Base-by-base conservation (phyloP, 352 stramenopile genomes). In the Phytopythium aichiense region DNA sequence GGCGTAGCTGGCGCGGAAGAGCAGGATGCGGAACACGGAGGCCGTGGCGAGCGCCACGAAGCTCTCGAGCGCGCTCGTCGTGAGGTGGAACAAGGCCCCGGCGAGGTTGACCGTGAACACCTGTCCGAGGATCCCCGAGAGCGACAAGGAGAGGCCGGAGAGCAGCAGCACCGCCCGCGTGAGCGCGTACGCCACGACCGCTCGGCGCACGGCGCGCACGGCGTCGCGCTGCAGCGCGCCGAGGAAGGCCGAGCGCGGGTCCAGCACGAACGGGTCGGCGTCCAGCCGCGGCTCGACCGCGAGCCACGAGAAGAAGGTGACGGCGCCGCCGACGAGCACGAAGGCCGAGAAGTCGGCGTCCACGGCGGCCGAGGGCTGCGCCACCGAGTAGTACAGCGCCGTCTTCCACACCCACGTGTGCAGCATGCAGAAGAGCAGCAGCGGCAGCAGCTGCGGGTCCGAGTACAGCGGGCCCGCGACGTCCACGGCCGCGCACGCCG, bases 381-480 rank as follows among this genome's bases (percentile, higher is more conserved):
- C 53, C 64, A 77, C 69, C 1, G 60, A 64, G 46, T 71, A 75
- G 64, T 73, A 79, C 37, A 79, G 28, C 64, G 73, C 66, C 2
- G 67, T 61, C 52, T 85, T 85, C 79, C 79, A 88, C 23, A 80
- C 45, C 63, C 72, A 87, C 38, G 79, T 70, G 64, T 87, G 66
- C 12, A 65, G 9, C 23, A 85, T 66, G 69, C 70, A 85, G 9
- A 85, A 58, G 15, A 71, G 35, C 18, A 84, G 48, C 25, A 87
- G 48, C 38, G 82, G 52, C 0, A 77, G 61, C 13, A 88, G 65
- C 56, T 85, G 79, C 28, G 79, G 76, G 28, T 87, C 77, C 46
- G 71, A 51, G 33, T 71, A 69, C 16, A 80, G 43, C 20, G 73
- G 69, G 37, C 65, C 67, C 1, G 69, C 52, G 1, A 59, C 40